These are phyloP conservation scores for Sugiyamaella boreocaroliniensis DNA, from an alignment of 805 yeast genomes.

Conservation along the genomic window DNA sequence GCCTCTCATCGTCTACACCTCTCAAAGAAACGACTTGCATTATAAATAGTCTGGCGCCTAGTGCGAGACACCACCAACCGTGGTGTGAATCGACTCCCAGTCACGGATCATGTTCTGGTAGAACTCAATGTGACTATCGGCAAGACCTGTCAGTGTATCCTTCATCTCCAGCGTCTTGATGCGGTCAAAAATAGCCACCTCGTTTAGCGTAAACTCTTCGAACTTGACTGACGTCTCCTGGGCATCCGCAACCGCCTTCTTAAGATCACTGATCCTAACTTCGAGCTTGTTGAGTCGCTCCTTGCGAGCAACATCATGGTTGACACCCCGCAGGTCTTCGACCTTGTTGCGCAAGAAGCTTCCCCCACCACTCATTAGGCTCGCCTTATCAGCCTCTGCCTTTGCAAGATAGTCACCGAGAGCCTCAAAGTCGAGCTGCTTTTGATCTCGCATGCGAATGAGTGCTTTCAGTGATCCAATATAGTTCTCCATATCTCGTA, in stretches of 20 bases:
- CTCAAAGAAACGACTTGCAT: no score
- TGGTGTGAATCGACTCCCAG: conserved; percentile 42
- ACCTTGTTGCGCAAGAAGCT: conserved; percentile 49
- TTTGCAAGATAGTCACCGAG: conserved; percentile 70
- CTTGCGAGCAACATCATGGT: conserved; percentile 49
- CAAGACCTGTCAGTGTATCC: conserved; percentile 59
- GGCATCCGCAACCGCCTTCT: conserved; percentile 46
- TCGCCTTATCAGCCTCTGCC: conserved; percentile 59
- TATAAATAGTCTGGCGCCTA: conserved; percentile 2
- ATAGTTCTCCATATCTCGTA: conserved; percentile 84
- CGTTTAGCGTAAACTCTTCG: conserved; percentile 51
- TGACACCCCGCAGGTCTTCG: conserved; percentile 57
- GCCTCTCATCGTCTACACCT: no score
- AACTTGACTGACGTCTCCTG: conserved; percentile 45
- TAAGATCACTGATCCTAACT: conserved; percentile 41
- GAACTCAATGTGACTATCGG: conserved; percentile 69
- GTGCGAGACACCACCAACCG: neutral
- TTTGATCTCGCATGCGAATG: conserved; percentile 80
- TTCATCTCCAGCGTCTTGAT: conserved; percentile 75
- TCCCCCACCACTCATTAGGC: conserved; percentile 45
- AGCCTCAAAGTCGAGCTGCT: conserved; percentile 85
- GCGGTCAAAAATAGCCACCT: conserved; percentile 62
- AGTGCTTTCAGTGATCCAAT: conserved; percentile 57
- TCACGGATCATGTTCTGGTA: conserved; percentile 60
- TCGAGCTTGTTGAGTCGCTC: conserved; percentile 48